These are phyloP conservation scores for Thinopyrum elongatum DNA, from an alignment of 176 grass and related monocot genomes.

Conservation along the genomic window DNA sequence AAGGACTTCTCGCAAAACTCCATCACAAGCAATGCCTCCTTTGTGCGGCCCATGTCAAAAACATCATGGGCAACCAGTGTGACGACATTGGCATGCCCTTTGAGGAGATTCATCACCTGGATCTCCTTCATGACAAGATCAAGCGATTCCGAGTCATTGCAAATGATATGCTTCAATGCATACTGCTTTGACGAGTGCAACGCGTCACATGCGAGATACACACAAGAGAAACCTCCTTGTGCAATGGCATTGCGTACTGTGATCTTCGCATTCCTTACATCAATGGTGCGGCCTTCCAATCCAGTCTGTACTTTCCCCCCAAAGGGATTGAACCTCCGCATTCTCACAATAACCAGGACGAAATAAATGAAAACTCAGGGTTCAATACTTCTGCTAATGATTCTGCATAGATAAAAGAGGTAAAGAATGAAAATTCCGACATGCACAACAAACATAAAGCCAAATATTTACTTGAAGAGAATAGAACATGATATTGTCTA, in stretches of 20 bases:
- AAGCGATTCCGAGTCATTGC: conserved; percentile 66
- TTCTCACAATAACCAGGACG: background rate
- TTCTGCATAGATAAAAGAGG: conserved; percentile 14
- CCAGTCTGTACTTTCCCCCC: conserved; percentile 50
- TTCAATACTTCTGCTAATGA: conserved; percentile 13
- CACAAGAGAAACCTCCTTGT: conserved; percentile 85
- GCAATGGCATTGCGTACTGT: conserved; percentile 66
- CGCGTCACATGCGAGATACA: conserved; percentile 59
- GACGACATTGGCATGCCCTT: conserved; percentile 81
- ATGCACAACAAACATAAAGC: background rate
- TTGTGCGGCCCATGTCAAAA: conserved; percentile 77
- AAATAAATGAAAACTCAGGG: conserved; percentile 9
- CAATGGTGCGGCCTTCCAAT: conserved; percentile 70
- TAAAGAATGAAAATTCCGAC: conserved; percentile 2
- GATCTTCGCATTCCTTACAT: conserved; percentile 64
- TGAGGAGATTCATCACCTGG: conserved; percentile 64
- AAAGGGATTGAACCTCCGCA: conserved; percentile 88
- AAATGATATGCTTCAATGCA: conserved; percentile 80
- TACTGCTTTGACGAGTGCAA: conserved; percentile 59
- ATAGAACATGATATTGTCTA: background rate
- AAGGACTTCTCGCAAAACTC: conserved; percentile 81
- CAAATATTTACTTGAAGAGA: background rate
- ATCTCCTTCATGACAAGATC: conserved; percentile 80
- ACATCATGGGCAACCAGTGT: conserved; percentile 60
- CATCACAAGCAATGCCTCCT: conserved; percentile 72